Evolutionary conservation across 2,329 filamentous ascomycete species (phyloP), one percentile per base, ranked within the genome.

Genomic region (Pyrenophora graminea): DNA sequence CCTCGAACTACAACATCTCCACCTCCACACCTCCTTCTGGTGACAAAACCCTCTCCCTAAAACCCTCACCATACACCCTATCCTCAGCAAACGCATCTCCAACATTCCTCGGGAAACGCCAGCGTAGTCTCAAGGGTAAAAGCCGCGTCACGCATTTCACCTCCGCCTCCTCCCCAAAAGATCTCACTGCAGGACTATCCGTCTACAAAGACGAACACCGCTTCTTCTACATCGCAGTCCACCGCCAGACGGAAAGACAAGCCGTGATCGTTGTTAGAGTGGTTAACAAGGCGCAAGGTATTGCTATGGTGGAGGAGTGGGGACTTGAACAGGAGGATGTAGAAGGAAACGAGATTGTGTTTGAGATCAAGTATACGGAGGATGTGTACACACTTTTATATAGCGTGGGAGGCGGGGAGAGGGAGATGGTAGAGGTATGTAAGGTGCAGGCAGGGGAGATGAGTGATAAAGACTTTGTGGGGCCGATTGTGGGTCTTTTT

Each of bases 121-220:
- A 61, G 19, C 51, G 55, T 5, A 31, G 18, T 2, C 15, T 61
- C 6, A 7, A 59, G 1, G 56, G 56, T 6, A 21, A 10, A 18
- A 59, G 53, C 37, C 55, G 27, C 17, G 56, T 42, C 15, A 51
- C 38, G 23, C 23, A 25, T 6, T 0, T n/a, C 45, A 7, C 21
- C 44, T 15, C n/a, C 32, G 39, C 15, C 25, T n/a, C 32, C 37
- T 6, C 4, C 12, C 19, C 19, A 4, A 4, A 23, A 17, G 12
- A 13, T 10, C 2, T 25, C 9, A 42, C 10, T 1, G 45, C 51
- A 25, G 58, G 58, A 12, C 12, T 59, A 4, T 50, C 46, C 2
- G 33, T 59, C 4, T 63, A 55, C 49, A 61, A 61, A 48, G 58
- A 63, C 33, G 58, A 63, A 30, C 49, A 60, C 23, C 56, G 58